Evolutionary conservation across 2,329 filamentous ascomycete species (phyloP).

Genomic region (Amauroascus verrucosus): DNA sequence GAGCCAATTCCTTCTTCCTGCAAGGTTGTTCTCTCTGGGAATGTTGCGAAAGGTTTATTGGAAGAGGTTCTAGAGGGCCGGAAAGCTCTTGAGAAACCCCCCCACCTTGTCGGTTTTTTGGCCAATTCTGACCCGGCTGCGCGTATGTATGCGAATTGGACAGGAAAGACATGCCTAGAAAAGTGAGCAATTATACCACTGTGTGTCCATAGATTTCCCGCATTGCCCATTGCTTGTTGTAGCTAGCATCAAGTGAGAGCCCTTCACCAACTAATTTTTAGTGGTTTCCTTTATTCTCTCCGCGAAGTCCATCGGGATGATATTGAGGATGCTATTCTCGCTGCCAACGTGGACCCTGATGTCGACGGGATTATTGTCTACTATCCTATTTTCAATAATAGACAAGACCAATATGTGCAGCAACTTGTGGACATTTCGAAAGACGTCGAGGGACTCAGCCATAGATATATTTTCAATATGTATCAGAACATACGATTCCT

Average conservation of each 20-base stretch:
- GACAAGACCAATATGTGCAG: slow-evolving; percentile 89
- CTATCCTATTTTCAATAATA: slow-evolving; percentile 90
- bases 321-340: slow-evolving; percentile 78
- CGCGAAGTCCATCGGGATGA: slow-evolving; percentile 74
- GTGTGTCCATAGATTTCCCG: slow-evolving; percentile 1
- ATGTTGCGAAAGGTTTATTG: slow-evolving; percentile 73
- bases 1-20: slow-evolving; percentile 45
- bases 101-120: slow-evolving; percentile 80
- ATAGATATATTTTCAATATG: slow-evolving; percentile 97
- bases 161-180: slow-evolving; percentile 87
- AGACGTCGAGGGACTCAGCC: slow-evolving; percentile 90
- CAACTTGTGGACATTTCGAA: slow-evolving; percentile 83
- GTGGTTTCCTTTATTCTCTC: slow-evolving; percentile 82
- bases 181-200: slow-evolving; percentile 62
- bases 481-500: slow-evolving; percentile 96
- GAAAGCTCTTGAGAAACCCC: slow-evolving; percentile 58
- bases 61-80: slow-evolving; percentile 68
- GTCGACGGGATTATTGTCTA: slow-evolving; percentile 94
- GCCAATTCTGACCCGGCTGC: slow-evolving; percentile 87
- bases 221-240: slow-evolving; percentile 1
- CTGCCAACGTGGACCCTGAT: slow-evolving; percentile 65
- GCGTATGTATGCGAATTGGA: slow-evolving; percentile 92
- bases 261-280: slow-evolving; percentile 28
- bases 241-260: slow-evolving; percentile 4
- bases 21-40: slow-evolving; percentile 84